These are phyloP conservation scores for Circinella umbellata DNA, from an alignment of 371 early-diverging fungal genomes.

Conservation along the genomic window DNA sequence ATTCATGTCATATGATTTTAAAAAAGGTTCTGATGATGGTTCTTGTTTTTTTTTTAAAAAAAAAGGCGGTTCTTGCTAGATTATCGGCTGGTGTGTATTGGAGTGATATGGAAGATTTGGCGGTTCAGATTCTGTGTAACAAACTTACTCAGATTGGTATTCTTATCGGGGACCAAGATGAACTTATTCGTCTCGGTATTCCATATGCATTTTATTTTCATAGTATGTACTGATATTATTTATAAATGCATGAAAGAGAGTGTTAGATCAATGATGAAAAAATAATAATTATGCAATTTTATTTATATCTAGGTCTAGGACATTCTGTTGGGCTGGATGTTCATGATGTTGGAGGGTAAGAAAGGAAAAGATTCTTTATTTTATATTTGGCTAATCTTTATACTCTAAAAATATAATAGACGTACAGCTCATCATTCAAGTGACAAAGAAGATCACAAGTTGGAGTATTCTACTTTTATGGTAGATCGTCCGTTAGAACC, in stretches of 20 bases:
- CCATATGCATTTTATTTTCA: slow-evolving; percentile 88
- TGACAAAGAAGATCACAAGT: background rate
- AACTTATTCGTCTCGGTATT: slow-evolving; percentile 65
- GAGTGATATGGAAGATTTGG: slow-evolving; percentile 86
- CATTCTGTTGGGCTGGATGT: slow-evolving; percentile 78
- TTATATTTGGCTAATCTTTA: background rate
- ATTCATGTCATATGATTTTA: slow-evolving; percentile 29
- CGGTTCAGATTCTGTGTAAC: slow-evolving; percentile 65
- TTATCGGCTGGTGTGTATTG: slow-evolving; percentile 83
- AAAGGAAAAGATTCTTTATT: too few species aligned
- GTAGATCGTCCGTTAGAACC: slow-evolving; percentile 56
- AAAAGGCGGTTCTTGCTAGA: slow-evolving; percentile 48
- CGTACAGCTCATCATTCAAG: background rate
- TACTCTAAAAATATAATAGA: slow-evolving; percentile 1
- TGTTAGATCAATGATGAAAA: background rate
- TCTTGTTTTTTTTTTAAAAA: too few species aligned
- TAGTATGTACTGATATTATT: slow-evolving; percentile 46
- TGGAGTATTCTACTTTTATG: slow-evolving; percentile 12
- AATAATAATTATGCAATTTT: background rate
- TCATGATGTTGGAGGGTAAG: slow-evolving; percentile 91
- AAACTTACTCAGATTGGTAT: slow-evolving; percentile 77
- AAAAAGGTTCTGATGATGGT: background rate
- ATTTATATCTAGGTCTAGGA: slow-evolving; percentile 40
- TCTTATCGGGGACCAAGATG: slow-evolving; percentile 64
- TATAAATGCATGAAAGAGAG: too few species aligned